Percentiles rank a stretch among this genome's conserved stretches.
Conservation (phyloP, 139 green algal species). For the Tetraselmis striata region DNA sequence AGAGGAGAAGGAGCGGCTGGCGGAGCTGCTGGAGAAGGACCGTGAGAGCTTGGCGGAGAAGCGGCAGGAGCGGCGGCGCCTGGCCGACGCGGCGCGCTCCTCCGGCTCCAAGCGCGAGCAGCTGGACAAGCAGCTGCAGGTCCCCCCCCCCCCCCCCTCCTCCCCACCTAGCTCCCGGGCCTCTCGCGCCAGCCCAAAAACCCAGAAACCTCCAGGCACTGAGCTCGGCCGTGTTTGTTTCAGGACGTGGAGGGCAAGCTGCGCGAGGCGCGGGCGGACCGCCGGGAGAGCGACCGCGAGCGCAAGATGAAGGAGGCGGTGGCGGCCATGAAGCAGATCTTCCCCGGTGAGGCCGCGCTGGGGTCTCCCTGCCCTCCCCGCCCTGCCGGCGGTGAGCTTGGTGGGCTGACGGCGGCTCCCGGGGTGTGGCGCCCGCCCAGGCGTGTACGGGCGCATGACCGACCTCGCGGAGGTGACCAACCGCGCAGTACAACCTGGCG, state of each 20-base stretch:
- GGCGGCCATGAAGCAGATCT: constrained; percentile 53
- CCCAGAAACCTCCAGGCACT: too few relatives aligned
- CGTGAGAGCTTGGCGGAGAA: constrained; percentile 41
- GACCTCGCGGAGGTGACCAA: constrained; percentile 71
- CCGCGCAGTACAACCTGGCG: constrained; percentile 77
- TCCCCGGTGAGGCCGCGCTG: too few relatives aligned
- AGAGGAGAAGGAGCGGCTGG: constrained; percentile 11
- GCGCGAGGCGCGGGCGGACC: constrained; percentile 55
- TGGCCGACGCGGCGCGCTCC: neutral
- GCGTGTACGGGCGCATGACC: constrained; percentile 75
- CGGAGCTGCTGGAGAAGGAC: constrained; percentile 20
- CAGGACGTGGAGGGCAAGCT: constrained; percentile 59
- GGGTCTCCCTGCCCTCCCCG: too few relatives aligned
- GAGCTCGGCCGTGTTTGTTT: too few relatives aligned
- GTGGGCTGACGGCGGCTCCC: too few relatives aligned
- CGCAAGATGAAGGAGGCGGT: constrained; percentile 48
- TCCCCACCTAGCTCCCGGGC: too few relatives aligned
- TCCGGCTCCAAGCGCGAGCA: neutral
- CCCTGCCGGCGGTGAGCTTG: too few relatives aligned
- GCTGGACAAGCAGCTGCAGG: neutral
- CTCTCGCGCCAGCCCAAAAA: too few relatives aligned
- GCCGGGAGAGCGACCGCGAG: constrained; percentile 60
- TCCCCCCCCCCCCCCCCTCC: too few relatives aligned
- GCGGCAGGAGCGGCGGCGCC: constrained; percentile 19
- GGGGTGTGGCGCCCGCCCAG: too few relatives aligned